These are phyloP conservation scores for Cucumis melo DNA, from an alignment of 306 rosid genomes.

Conservation along the genomic window DNA sequence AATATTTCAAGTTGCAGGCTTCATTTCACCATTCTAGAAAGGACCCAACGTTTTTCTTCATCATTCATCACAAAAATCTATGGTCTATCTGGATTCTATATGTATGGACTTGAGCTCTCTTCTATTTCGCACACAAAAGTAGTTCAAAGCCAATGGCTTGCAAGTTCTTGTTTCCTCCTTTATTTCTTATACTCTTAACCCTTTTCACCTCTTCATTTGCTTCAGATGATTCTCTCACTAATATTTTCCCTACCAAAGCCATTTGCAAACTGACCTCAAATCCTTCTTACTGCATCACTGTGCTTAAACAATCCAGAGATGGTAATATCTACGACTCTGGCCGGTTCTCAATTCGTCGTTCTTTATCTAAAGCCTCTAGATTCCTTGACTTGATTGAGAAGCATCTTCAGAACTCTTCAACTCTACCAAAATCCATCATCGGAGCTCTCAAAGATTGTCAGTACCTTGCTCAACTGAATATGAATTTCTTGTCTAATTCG, in stretches of 20 bases:
- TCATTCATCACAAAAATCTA: not conserved
- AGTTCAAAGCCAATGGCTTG: slow-evolving; percentile 17
- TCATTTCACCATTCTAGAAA: not conserved
- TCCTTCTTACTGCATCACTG: slow-evolving; percentile 22
- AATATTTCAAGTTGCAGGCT: slow-evolving; percentile 1
- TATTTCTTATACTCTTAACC: not conserved
- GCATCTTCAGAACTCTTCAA: slow-evolving; percentile 8
- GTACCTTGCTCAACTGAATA: slow-evolving; percentile 11
- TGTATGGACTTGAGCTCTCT: not conserved
- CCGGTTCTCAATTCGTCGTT: slow-evolving; percentile 12
- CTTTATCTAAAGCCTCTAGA: slow-evolving; percentile 11
- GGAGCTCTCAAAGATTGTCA: slow-evolving; percentile 22
- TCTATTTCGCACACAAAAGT: not conserved
- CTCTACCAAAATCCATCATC: not conserved
- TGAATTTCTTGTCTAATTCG: slow-evolving; percentile 10
- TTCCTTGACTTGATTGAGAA: slow-evolving; percentile 5
- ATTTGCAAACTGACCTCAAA: slow-evolving; percentile 20
- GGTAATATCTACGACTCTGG: slow-evolving; percentile 20
- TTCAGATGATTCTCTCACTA: slow-evolving; percentile 10
- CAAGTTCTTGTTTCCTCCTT: slow-evolving; percentile 6
- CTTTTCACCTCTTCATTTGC: not conserved
- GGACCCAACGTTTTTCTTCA: not conserved
- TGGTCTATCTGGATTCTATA: not conserved
- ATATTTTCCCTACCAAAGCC: not conserved
- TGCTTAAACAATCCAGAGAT: slow-evolving; percentile 14